Base-by-base conservation (phyloP, 2,329 filamentous ascomycete genomes). In the Dactylellina haptotyla region DNA sequence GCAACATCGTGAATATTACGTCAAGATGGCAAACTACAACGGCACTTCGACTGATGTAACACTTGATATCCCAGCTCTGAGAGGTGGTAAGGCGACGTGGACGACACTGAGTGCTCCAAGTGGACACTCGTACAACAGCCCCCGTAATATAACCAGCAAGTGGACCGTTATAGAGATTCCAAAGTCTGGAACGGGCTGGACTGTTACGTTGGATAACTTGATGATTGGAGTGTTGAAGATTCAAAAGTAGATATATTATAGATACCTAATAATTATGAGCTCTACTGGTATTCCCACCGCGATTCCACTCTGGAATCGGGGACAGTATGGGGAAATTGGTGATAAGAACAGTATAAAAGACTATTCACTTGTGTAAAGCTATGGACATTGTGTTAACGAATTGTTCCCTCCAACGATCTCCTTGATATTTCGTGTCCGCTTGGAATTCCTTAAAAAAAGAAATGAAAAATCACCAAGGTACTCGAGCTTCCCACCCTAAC, bases 21-120 rank as follows among this genome's bases (percentile, higher is more conserved):
- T 75, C 23, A 73, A 73, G 32, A 56, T 75, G 16, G 67, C 67
- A n/a, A 73, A 69, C 54, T 75, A 73, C 51, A 75, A 69, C 18
- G 73, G 73, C n/a, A 67, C 56, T 34, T 63, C 58, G 20, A 66
- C 73, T 3, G 51, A 57, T 30, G 32, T 75, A 20, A 59, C 67
- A n/a, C 54, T 75, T 34, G 39, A 64, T 14, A 70, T 73, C 45
- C 66, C 73, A 30, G 61, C 48, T 34, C 23, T 53, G n/a, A 73
- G 34, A 18, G 48, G 59, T 23, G 46, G 48, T 10, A 61, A 53
- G 18, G 73, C 59, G 12, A 64, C 56, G n/a, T 62, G 72, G 25
- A 69, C 57, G 25, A 75, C 64, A 3, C 48, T 67, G 10, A 75
- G 66, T 39, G 66, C 73, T 20, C 66, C 66, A 16, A 48, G 28